A percentile compares a stretch with the other conserved stretches of the same genome.
Conservation (phyloP, 2,329 filamentous ascomycete species). For the Ophiocordyceps sinensis region DNA sequence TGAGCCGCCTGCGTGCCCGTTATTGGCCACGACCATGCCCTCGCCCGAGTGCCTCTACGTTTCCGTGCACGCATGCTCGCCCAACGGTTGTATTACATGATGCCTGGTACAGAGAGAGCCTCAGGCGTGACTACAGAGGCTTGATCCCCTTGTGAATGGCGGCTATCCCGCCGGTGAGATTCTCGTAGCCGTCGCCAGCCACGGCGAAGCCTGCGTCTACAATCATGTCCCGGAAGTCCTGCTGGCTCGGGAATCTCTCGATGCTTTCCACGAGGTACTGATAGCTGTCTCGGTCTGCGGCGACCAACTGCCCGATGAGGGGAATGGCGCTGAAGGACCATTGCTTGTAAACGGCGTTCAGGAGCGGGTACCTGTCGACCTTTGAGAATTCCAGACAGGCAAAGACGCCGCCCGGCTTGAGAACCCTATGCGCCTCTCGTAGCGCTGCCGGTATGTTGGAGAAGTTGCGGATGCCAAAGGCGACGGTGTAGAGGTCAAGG, state of each 20-base stretch:
- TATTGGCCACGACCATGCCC: not conserved
- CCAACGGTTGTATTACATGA: not conserved
- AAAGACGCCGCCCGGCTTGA: conserved; percentile 91
- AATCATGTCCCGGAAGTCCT: conserved; percentile 74
- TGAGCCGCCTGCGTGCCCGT: not conserved
- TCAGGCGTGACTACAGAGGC: conserved; percentile 28
- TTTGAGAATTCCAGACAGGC: conserved; percentile 94
- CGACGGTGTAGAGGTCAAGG: conserved; percentile 94
- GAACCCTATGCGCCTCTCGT: conserved; percentile 68
- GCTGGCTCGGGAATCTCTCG: conserved; percentile 78
- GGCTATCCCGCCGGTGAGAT: conserved; percentile 83
- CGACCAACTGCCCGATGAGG: conserved; percentile 86
- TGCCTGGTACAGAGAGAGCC: not conserved
- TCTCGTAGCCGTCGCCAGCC: conserved; percentile 71
- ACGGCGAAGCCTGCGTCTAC: conserved; percentile 71
- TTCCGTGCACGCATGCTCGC: not conserved
- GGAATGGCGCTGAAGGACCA: conserved; percentile 96
- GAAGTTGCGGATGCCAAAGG: conserved; percentile 96
- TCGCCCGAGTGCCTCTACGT: not conserved
- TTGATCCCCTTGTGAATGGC: conserved; percentile 97
- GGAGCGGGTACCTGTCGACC: conserved; percentile 56
- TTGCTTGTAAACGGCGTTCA: conserved; percentile 80
- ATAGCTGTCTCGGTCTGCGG: conserved; percentile 87
- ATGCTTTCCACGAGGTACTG: conserved; percentile 99
- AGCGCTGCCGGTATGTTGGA: conserved; percentile 78